Base-by-base conservation (phyloP, 78 protist species). In the Dictyostelium brefeldianum region DNA sequence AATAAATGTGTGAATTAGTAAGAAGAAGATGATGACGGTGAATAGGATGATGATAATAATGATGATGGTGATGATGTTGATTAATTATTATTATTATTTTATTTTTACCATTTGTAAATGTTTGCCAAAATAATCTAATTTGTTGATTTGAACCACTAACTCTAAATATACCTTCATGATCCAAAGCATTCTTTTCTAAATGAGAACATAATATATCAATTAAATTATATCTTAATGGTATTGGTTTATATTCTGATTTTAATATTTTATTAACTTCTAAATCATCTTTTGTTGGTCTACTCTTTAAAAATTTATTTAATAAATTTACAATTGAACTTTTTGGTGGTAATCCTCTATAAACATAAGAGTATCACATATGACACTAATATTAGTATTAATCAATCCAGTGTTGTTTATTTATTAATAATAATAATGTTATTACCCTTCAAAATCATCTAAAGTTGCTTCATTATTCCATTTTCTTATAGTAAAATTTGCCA, bases 251-350 rank as follows among this genome's bases (percentile, higher is more conserved):
- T 25, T 84, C 91, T 3, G 81, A 74, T 20, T 74, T 74, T 15
- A 84, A 74, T 0, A 84, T 62, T 74, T 62, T 84, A 47, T 54
- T 74, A 18, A 56, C 70, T 8, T 73, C 82, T 15, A 84, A 47
- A 84, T 84, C 91, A 1, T 84, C 91, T 74, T 74, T 84, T 1
- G 77, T 47, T 29, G 91, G 91, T 84, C 91, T 84, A 73, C 77
- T 57, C 15, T 71, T 84, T 71, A 84, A 74, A 71, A 84, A 84
- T 29, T 84, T 84, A n/a, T 71, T 84, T 51, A 84, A 84, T 71
- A 84, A 73, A 43, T 51, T 74, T 36, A 64, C 69, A 84, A 84
- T 84, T n/a, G 75, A 41, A 31, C 73, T 65, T 65, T 65, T 65
- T 0, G 73, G 25, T 65, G 73, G 73, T 25, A 65, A 14, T 65